Percentiles rank a stretch among this genome's conserved stretches.
Conservation (phyloP, 176 grass and related monocot genomes). For the Avena sativa region DNA sequence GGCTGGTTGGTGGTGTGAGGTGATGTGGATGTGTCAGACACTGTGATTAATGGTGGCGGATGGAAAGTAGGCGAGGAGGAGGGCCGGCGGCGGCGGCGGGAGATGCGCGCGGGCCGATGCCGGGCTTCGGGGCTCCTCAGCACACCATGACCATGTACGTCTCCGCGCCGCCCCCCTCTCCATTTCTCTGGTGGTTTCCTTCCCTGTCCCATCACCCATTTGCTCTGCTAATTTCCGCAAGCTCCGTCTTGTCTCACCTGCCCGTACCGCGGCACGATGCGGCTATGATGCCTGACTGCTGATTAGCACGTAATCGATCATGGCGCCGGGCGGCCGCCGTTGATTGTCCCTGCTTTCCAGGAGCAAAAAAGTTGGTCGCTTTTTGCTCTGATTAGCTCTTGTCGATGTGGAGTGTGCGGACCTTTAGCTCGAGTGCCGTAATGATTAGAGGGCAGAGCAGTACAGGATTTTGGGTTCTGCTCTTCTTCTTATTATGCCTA, state of each 20-base stretch:
- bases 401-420: constrained; percentile 24
- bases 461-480: constrained; percentile 20
- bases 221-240: not conserved
- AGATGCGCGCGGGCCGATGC: constrained; percentile 51
- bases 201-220: constrained; percentile 26
- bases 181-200: constrained; percentile 15
- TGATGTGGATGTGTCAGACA: not conserved
- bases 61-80: constrained; percentile 61
- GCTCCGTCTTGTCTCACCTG: constrained; percentile 26
- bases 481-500: constrained; percentile 36
- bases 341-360: constrained; percentile 51
- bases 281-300: not conserved
- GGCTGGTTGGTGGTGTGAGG: constrained; percentile 18
- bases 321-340: constrained; percentile 22
- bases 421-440: constrained; percentile 50
- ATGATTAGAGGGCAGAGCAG: constrained; percentile 44
- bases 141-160: constrained; percentile 66
- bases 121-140: constrained; percentile 59
- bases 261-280: not conserved
- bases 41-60: constrained; percentile 49
- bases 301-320: constrained; percentile 33
- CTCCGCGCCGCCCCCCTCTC: not conserved
- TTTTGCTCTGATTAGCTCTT: constrained; percentile 27
- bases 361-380: constrained; percentile 24
- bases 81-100: constrained; percentile 30